These are phyloP conservation scores for Chimonanthus salicifolius DNA, from an alignment of 164 flowering plant species.

Conservation along the genomic window DNA sequence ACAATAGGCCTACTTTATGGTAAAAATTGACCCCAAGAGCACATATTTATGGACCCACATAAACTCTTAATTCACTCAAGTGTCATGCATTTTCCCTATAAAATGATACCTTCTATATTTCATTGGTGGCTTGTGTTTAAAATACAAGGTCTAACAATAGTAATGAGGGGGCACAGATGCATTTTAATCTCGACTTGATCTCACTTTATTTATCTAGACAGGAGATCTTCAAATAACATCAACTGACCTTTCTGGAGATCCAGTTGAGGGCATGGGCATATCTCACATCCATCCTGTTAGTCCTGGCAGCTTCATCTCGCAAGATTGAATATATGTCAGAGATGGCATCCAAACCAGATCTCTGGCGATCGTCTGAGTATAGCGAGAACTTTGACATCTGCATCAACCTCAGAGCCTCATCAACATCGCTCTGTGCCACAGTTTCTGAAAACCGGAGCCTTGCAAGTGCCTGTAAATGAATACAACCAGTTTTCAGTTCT, in stretches of 20 bases:
- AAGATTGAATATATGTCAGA: slow-evolving; percentile 93
- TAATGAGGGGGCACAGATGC: too few relatives aligned
- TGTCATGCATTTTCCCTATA: too few relatives aligned
- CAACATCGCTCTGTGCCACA: slow-evolving; percentile 98
- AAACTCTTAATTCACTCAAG: too few relatives aligned
- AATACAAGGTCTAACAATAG: too few relatives aligned
- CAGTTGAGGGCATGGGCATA: slow-evolving; percentile 93
- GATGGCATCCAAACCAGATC: slow-evolving; percentile 93
- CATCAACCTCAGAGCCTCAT: slow-evolving; percentile 95
- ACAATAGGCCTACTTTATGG: too few relatives aligned
- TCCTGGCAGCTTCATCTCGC: slow-evolving; percentile 94
- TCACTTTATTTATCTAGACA: neutral
- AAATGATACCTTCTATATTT: too few relatives aligned
- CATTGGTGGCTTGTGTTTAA: too few relatives aligned
- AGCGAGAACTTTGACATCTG: slow-evolving; percentile 98
- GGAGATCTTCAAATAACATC: neutral
- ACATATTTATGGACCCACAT: too few relatives aligned
- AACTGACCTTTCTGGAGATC: slow-evolving; percentile 93
- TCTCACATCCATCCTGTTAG: slow-evolving; percentile 64
- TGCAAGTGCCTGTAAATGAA: slow-evolving; percentile 70
- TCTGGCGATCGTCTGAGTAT: slow-evolving; percentile 89
- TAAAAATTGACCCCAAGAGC: too few relatives aligned
- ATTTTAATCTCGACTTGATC: too few relatives aligned
- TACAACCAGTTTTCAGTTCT: neutral
- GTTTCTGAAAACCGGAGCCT: slow-evolving; percentile 89